Conservation (phyloP, 2,329 filamentous ascomycete species). For the Trichophyton benhamiae region DNA sequence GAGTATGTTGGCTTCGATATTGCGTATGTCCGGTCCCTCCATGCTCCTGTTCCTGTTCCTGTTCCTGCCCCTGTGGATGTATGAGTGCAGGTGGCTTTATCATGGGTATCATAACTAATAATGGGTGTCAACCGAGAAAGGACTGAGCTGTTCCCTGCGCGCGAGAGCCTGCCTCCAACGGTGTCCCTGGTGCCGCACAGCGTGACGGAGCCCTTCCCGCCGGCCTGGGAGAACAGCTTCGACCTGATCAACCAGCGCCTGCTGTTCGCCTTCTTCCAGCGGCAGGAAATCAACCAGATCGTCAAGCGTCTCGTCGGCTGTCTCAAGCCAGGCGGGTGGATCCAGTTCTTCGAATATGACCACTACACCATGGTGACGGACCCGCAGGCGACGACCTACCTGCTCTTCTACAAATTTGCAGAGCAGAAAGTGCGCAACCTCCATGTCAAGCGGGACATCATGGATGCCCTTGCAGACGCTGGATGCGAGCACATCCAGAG, state of each 20-base stretch:
- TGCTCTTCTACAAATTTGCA: slow-evolving; percentile 1
- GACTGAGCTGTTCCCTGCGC: neutral
- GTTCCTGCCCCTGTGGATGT: no score
- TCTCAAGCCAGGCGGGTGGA: slow-evolving; percentile 1
- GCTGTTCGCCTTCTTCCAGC: slow-evolving; percentile 1
- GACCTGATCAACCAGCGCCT: slow-evolving; percentile 6
- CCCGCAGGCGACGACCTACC: neutral
- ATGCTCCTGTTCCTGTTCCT: neutral
- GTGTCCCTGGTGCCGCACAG: neutral
- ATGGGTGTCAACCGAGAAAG: neutral
- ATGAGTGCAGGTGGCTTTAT: no score
- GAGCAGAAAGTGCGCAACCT: neutral
- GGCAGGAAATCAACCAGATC: slow-evolving; percentile 3
- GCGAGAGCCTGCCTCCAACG: neutral
- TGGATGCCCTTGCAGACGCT: neutral
- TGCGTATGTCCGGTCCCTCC: neutral
- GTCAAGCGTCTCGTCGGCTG: neutral
- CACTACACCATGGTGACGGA: neutral
- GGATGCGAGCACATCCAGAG: neutral
- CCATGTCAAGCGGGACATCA: neutral
- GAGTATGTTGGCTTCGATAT: slow-evolving; percentile 2
- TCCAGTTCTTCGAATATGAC: slow-evolving; percentile 3
- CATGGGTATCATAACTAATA: no score
- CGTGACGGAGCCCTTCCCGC: neutral
- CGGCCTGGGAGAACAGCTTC: slow-evolving; percentile 5